A percentile compares a stretch with the other conserved stretches of the same genome.
Evolutionary conservation across 768 basidiomycete species (phyloP).

Genomic region (Pleurotus platypus): DNA sequence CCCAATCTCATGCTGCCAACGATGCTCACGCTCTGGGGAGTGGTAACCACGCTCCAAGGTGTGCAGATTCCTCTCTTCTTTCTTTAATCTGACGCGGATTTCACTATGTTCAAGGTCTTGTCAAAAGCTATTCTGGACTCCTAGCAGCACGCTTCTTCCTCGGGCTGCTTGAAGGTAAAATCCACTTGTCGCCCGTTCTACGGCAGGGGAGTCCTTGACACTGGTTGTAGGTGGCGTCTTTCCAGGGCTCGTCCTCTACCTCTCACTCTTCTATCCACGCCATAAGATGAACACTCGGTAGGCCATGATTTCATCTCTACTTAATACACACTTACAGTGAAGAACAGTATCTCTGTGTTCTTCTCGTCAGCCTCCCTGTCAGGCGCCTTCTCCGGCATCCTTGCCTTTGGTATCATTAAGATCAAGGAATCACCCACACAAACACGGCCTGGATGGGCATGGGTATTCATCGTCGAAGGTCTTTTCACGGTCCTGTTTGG

Average conservation of each 20-base stretch:
- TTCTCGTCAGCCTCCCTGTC: slow-evolving; percentile 54
- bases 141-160: slow-evolving; percentile 49
- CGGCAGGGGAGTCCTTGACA: no score
- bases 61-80: background rate
- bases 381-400: slow-evolving; percentile 65
- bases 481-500: slow-evolving; percentile 62
- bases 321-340: no score
- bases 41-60: slow-evolving; percentile 48
- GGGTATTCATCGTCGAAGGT: slow-evolving; percentile 38
- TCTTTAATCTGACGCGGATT: background rate
- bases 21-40: slow-evolving; percentile 41
- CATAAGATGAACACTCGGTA: slow-evolving; percentile 35
- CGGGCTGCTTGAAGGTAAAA: slow-evolving; percentile 40
- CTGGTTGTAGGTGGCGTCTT: slow-evolving; percentile 35
- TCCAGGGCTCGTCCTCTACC: slow-evolving; percentile 56
- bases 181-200: no score
- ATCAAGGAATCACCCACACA: no score
- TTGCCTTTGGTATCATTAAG: slow-evolving; percentile 58
- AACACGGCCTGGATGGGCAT: slow-evolving; percentile 9
- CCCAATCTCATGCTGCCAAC: slow-evolving; percentile 54
- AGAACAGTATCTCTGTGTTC: slow-evolving; percentile 42
- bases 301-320: no score
- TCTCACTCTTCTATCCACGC: slow-evolving; percentile 56
- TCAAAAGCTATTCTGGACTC: slow-evolving; percentile 38
- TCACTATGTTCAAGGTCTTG: slow-evolving; percentile 33